These are phyloP conservation scores for Sarcodon sp. DNA, from an alignment of 768 basidiomycete genomes.

Conservation along the genomic window DNA sequence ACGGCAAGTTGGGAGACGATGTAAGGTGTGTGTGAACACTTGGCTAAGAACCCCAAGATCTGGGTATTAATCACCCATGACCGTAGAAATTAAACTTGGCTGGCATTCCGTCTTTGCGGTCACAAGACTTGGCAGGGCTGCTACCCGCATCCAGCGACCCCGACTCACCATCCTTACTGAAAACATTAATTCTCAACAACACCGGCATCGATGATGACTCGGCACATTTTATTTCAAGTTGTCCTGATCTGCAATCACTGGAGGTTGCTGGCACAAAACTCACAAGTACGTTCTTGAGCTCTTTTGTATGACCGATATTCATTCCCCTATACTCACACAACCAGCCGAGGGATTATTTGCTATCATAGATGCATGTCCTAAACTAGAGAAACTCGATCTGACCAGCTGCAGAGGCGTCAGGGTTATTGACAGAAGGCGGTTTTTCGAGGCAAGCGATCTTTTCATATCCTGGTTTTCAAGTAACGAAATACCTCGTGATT, in stretches of 20 bases:
- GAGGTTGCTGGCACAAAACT: constrained; percentile 47
- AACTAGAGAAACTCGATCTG: constrained; percentile 41
- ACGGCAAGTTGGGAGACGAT: constrained; percentile 38
- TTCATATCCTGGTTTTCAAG: not conserved
- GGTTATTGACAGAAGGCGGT: constrained; percentile 44
- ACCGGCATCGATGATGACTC: constrained; percentile 50
- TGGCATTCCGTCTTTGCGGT: constrained; percentile 34
- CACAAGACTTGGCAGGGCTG: constrained; percentile 37
- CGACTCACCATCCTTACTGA: constrained; percentile 20
- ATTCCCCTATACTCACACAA: not conserved
- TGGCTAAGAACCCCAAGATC: not conserved
- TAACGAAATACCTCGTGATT: not conserved
- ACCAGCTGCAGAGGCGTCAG: constrained; percentile 55
- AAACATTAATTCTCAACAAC: constrained; percentile 41
- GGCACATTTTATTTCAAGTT: constrained; percentile 37
- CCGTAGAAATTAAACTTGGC: constrained; percentile 46
- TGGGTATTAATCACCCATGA: constrained; percentile 1
- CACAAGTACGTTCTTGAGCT: constrained; percentile 30
- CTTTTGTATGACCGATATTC: not conserved
- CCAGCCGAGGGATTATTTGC: constrained; percentile 40
- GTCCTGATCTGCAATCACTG: constrained; percentile 31
- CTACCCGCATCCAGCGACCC: constrained; percentile 19
- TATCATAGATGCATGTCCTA: constrained; percentile 44
- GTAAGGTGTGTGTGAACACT: constrained; percentile 32
- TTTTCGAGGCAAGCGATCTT: constrained; percentile 41